Base-by-base conservation (phyloP, 2,329 filamentous ascomycete genomes). In the Claviceps citrina region DNA sequence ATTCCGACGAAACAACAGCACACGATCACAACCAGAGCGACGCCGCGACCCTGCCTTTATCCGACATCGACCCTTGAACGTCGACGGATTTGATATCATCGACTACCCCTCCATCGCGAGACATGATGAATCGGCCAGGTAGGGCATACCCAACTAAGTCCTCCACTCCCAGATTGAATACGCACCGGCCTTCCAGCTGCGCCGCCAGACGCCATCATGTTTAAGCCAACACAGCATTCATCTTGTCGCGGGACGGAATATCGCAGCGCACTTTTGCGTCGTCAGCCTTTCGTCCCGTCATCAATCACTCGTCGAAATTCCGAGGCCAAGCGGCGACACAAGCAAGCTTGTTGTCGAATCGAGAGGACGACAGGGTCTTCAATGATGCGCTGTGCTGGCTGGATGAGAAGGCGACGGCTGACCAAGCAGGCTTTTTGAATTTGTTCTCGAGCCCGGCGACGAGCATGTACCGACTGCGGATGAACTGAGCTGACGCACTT, bases 81-180 rank as follows among this genome's bases (percentile, higher is more conserved):
- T 19, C 27, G 18, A 40, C 32, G 28, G 37, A 22, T 24, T 28
- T 9, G 12, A 18, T 15, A 26, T 10, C 7, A 36, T 34, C 22
- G 25, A 16, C 30, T 42, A 31, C 24, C 9, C 24, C 27, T 13
- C 42, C 24, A 40, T 31, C 32, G 22, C 31, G n/a, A 42, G 54
- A 59, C 35, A 65, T 58, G 55, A 75, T 75, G 71, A 74, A 74
- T 59, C 66, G 71, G 65, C 66, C 68, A 73, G 71, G 71, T 75
- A 74, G 58, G 64, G 54, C 53, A 49, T 46, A 49, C 49, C 54
- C 50, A 47, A 44, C 5, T 24, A 5, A 5, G 49, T 24, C 35
- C 34, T 26, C 36, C 15, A 28, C 42, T 40, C 41, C 47, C 38
- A 43, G 38, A 48, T 47, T 42, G 39, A 22, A 33, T 28, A 27